phyloP scores from a whole-genome alignment of 805 yeast species.

The Candida coquimbonensis region DNA sequence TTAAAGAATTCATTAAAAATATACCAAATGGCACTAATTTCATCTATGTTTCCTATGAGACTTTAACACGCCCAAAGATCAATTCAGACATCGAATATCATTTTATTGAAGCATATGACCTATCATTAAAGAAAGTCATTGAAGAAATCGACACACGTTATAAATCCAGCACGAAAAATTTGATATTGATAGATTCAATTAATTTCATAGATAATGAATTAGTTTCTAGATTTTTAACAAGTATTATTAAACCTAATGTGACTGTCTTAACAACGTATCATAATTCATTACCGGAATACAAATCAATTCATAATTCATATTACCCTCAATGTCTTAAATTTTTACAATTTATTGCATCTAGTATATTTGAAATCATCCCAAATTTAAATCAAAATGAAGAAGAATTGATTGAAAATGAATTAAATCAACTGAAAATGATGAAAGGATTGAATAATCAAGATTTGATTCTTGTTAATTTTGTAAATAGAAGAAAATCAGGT shows the following conservation, averaged over 20 bases:
- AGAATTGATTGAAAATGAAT: conserved; percentile 36
- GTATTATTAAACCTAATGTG: conserved; percentile 39
- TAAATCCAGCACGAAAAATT: conserved; percentile 24
- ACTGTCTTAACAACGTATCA: conserved; percentile 45
- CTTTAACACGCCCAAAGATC: conserved; percentile 42
- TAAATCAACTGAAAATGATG: conserved; percentile 41
- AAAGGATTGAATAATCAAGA: conserved; percentile 39
- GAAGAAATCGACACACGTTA: conserved; percentile 14
- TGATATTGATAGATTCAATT: conserved; percentile 61
- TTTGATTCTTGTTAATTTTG: conserved; percentile 42
- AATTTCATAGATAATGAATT: conserved; percentile 44
- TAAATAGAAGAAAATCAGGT: conserved; percentile 79
- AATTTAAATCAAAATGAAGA: conserved; percentile 31
- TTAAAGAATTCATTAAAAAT: conserved; percentile 50
- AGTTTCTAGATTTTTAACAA: conserved; percentile 43
- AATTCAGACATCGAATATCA: conserved; percentile 11
- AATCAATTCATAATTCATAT: conserved; percentile 17
- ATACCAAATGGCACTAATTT: conserved; percentile 29
- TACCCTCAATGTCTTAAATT: conserved; percentile 50
- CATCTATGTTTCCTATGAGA: conserved; percentile 63
- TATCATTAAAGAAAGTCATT: conserved; percentile 21
- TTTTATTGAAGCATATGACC: conserved; percentile 39
- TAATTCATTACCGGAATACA: conserved; percentile 31
- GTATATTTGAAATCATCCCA: conserved; percentile 60
- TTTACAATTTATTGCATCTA: conserved; percentile 66